phyloP scores from a whole-genome alignment of 495 filamentous ascomycete genomes.

The Xanthoparmelia taractica region DNA sequence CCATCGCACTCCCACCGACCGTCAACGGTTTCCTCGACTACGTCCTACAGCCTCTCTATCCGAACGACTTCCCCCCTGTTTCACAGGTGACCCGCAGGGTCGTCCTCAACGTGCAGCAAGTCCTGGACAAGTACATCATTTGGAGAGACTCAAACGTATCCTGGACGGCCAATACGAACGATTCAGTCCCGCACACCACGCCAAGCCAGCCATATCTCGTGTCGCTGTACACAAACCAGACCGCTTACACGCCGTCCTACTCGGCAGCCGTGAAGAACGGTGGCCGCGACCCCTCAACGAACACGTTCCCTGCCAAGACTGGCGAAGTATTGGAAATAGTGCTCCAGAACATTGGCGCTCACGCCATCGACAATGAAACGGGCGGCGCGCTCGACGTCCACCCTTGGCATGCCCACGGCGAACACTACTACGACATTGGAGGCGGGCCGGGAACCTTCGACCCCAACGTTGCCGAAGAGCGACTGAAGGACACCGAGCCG shows the following conservation, averaged over 20 bases:
- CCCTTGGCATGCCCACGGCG: conserved; percentile 4
- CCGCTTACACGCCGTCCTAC: conserved; percentile 3
- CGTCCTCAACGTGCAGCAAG: neutral
- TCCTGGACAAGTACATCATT: neutral
- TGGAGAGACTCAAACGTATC: neutral
- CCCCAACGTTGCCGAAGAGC: conserved; percentile 1
- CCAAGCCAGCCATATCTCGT: neutral
- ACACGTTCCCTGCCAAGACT: neutral
- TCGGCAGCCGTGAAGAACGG: neutral
- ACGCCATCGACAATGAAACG: neutral
- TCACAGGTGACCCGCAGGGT: neutral
- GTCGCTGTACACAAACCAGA: neutral
- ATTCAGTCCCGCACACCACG: neutral
- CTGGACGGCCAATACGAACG: neutral
- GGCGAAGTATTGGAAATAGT: conserved; percentile 1
- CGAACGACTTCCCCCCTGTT: conserved; percentile 1
- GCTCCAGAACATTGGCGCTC: neutral
- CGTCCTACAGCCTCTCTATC: conserved; percentile 2
- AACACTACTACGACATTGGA: conserved; percentile 5
- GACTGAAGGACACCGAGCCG: neutral
- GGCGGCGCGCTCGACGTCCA: conserved; percentile 1
- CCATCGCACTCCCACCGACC: conserved; percentile 1
- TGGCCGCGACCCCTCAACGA: neutral
- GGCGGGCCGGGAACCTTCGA: conserved; percentile 1
- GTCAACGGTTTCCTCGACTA: conserved; percentile 5